phyloP scores from a whole-genome alignment of 202 grass and related monocot species.

The Sporobolus alterniflorus region DNA sequence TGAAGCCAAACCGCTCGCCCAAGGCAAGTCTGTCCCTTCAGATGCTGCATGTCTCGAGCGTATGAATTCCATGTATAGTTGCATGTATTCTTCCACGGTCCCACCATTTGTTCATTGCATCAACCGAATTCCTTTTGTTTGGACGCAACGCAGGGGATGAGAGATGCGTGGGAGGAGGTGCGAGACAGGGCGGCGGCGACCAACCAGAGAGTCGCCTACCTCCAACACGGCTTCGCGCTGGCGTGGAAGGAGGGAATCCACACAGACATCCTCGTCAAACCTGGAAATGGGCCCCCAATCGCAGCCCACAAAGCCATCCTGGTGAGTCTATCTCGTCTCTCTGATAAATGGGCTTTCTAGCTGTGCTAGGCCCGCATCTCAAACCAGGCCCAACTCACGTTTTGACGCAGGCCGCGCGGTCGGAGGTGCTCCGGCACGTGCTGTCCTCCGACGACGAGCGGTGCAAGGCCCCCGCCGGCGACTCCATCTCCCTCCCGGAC shows the following conservation, averaged over 20 bases:
- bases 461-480: slow-evolving; percentile 62
- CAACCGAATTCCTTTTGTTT: background rate
- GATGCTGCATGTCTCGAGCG: background rate
- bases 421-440: slow-evolving; percentile 69
- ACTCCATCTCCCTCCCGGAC: slow-evolving; percentile 59
- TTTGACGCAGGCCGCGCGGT: slow-evolving; percentile 65
- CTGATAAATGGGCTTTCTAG: background rate
- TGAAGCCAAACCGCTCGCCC: slow-evolving; percentile 27
- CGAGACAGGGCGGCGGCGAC: slow-evolving; percentile 37
- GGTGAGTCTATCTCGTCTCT: slow-evolving; percentile 7
- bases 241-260: slow-evolving; percentile 66
- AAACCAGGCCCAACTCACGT: too few species aligned
- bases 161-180: slow-evolving; percentile 62
- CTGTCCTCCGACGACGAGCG: slow-evolving; percentile 47
- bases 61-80: too few species aligned
- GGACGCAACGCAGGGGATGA: slow-evolving; percentile 48
- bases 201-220: slow-evolving; percentile 52
- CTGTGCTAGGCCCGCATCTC: background rate
- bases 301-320: slow-evolving; percentile 83
- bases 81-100: too few species aligned
- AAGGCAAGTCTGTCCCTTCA: slow-evolving; percentile 39
- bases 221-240: slow-evolving; percentile 44
- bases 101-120: background rate
- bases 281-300: slow-evolving; percentile 60
- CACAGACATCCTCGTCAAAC: slow-evolving; percentile 73